Evolutionary conservation across 495 filamentous ascomycete species (phyloP).

Genomic region (Elasticomyces elasticus): DNA sequence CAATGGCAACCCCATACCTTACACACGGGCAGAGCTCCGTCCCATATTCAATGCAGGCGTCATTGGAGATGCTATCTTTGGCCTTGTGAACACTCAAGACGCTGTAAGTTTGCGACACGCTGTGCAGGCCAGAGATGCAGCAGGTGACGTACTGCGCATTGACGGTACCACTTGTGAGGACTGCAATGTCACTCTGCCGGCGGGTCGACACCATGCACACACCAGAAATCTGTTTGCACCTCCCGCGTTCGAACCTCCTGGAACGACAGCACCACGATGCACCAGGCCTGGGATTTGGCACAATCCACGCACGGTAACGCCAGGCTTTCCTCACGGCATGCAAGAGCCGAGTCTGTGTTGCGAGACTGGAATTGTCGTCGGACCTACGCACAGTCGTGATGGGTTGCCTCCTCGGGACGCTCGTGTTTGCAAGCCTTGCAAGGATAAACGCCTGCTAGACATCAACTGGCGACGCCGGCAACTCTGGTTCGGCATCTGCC

Average conservation of each 20-base stretch:
- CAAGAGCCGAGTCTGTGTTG: neutral
- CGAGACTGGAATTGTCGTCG: neutral
- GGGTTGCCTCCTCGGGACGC: neutral
- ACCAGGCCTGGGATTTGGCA: neutral
- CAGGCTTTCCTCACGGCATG: neutral
- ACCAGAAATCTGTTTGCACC: neutral
- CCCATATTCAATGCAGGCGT: neutral
- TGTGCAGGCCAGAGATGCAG: neutral
- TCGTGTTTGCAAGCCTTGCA: neutral
- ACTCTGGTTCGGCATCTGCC: neutral
- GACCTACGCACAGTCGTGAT: neutral
- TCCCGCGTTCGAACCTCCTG: neutral
- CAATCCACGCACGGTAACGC: neutral
- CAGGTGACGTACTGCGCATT: neutral
- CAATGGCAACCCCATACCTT: neutral
- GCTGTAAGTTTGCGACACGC: neutral
- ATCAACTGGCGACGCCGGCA: neutral
- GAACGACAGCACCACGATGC: neutral
- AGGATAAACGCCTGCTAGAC: neutral
- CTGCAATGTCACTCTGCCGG: neutral
- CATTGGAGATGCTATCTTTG: neutral
- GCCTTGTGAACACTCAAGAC: neutral
- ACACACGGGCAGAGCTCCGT: neutral
- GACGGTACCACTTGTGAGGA: neutral
- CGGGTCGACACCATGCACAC: neutral